Evolutionary conservation across 148 eudicot species (phyloP), one percentile per base, ranked within the genome.

Genomic region (Cornus kousa): DNA sequence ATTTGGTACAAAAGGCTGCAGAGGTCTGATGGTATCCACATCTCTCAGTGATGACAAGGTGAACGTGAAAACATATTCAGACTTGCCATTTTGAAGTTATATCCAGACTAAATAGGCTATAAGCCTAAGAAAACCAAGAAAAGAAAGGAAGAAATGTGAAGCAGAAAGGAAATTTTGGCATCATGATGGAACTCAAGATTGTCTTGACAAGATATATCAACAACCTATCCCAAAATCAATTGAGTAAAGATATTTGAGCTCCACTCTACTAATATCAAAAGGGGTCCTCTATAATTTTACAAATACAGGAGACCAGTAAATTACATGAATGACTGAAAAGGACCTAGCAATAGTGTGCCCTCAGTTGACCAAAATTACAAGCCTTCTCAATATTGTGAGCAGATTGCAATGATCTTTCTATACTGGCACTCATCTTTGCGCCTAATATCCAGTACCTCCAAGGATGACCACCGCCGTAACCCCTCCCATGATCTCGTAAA

Each of bases 401-500:
- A 39, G 17, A n/a, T 40, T 39, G 62, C 71, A 43, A 43, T 28
- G 39, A 7, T 24, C 14, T 64, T 64, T 10, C 33, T 7, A 14
- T 5, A 68, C 79, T 6, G 71, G 11, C 31, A 31, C 46, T 72
- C 31, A 48, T 22, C 11, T 24, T 7, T 40, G 31, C 17, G 10
- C 59, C 20, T 17, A 53, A 9, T 23, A 50, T 71, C 13, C 35
- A 64, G 85, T 83, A 89, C 91, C 80, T 87, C 98, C 98, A 93
- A 24, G 92, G 50, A 50, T 94, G 93, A 24, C 97, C 95, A 46
- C 93, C 85, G 60, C 91, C 83, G 71, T 88, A 96, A 16, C 99
- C 89, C 68, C 98, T 88, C 73, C 98, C 94, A 62, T 97, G 90
- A 80, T 92, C 97, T 78, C 97, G 94, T 80, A 87, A 81, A 71